Evolutionary conservation across 805 yeast species (phyloP).

Genomic region (Scheffersomyces lignosus): DNA sequence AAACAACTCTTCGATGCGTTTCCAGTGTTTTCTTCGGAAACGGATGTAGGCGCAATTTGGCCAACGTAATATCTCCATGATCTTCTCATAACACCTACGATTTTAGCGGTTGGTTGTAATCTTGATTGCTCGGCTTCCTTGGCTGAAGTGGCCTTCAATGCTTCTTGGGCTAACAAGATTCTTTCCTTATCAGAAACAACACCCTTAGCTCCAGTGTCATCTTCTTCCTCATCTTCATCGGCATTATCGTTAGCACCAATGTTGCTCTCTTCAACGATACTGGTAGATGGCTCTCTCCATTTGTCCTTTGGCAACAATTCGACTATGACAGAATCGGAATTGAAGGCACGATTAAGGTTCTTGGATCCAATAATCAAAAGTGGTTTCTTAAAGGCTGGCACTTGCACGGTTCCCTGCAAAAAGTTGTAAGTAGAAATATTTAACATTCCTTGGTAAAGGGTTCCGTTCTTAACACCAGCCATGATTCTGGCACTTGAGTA

Average conservation of each 20-base stretch:
- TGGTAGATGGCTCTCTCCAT: constrained; percentile 85
- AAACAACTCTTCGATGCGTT: constrained; percentile 77
- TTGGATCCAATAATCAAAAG: constrained; percentile 79
- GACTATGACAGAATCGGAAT: constrained; percentile 88
- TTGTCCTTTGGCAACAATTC: constrained; percentile 81
- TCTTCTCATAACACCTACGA: constrained; percentile 84
- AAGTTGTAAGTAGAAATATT: constrained; percentile 83
- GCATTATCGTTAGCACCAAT: constrained; percentile 61
- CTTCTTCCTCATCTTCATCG: constrained; percentile 49
- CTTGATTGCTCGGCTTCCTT: constrained; percentile 42
- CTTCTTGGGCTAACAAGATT: constrained; percentile 72
- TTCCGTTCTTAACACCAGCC: constrained; percentile 89
- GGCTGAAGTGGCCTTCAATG: constrained; percentile 54
- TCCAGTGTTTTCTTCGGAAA: constrained; percentile 49
- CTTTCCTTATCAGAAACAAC: constrained; percentile 70
- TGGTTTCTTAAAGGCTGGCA: constrained; percentile 76
- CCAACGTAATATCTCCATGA: constrained; percentile 98
- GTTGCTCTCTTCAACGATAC: constrained; percentile 73
- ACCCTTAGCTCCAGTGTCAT: constrained; percentile 19
- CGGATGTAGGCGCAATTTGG: constrained; percentile 78
- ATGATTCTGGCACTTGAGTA: constrained; percentile 77
- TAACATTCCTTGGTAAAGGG: constrained; percentile 81
- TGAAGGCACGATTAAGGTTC: constrained; percentile 85
- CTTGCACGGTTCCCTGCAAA: constrained; percentile 79
- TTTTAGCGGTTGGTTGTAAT: constrained; percentile 88